A percentile compares a stretch with the other conserved stretches of the same genome.
phyloP scores from a whole-genome alignment of 306 rosid genomes.

The Lagenaria siceraria region DNA sequence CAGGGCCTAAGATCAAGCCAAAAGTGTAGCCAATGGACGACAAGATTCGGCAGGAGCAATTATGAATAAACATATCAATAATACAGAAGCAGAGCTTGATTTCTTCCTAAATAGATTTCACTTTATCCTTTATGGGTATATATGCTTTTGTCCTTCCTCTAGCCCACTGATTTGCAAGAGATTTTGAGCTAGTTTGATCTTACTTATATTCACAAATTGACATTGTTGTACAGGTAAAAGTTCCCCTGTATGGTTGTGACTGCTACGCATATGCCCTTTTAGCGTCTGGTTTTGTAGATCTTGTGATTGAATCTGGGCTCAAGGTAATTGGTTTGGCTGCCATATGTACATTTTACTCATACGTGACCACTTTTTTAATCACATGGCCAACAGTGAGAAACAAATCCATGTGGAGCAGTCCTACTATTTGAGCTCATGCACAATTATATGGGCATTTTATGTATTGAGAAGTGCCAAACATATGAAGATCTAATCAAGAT shows the following conservation, averaged over 20 bases:
- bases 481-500: neutral
- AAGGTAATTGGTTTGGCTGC: constrained; percentile 34
- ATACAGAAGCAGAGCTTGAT: too few species aligned
- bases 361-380: neutral
- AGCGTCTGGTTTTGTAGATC: constrained; percentile 90
- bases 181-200: neutral
- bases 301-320: constrained; percentile 83
- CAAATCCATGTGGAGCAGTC: neutral
- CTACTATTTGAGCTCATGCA: neutral
- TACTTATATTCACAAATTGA: neutral
- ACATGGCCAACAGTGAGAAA: neutral
- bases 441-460: neutral
- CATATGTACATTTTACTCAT: neutral
- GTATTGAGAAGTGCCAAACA: neutral
- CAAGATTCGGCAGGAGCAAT: too few species aligned
- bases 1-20: neutral
- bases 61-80: too few species aligned
- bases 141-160: neutral
- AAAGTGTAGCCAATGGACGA: neutral
- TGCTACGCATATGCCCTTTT: constrained; percentile 96
- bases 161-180: neutral
- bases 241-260: constrained; percentile 88
- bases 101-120: neutral
- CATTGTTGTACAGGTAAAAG: constrained; percentile 52
- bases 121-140: neutral